Evolutionary conservation across 2,329 filamentous ascomycete species (phyloP).

Genomic region (Knoxdaviesia capensis): DNA sequence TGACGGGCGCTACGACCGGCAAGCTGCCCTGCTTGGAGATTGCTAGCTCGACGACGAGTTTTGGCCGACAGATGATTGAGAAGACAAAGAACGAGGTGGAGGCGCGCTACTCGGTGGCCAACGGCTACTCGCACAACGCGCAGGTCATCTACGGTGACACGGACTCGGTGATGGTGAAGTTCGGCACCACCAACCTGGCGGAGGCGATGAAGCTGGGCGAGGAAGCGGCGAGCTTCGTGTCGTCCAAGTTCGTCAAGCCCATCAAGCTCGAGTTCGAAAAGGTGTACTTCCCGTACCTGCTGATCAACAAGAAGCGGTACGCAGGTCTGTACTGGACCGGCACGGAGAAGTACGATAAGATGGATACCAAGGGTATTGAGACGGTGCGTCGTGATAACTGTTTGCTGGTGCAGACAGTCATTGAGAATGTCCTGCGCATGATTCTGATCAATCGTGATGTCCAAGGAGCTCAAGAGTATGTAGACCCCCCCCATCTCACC

Average conservation of each 20-base stretch:
- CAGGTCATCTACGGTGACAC: conserved; percentile 98
- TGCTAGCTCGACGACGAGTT: conserved; percentile 90
- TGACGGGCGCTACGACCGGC: conserved; percentile 88
- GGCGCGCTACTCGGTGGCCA: conserved; percentile 70
- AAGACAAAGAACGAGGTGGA: conserved; percentile 95
- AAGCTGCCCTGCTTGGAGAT: conserved; percentile 91
- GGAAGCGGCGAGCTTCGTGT: conserved; percentile 76
- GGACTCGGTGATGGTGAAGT: conserved; percentile 99
- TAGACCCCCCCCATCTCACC: conserved; percentile 7
- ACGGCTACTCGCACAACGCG: conserved; percentile 85
- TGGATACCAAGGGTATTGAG: conserved; percentile 99
- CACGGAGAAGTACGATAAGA: conserved; percentile 90
- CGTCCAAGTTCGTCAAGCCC: conserved; percentile 79
- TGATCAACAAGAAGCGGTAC: conserved; percentile 99
- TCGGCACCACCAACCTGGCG: conserved; percentile 68
- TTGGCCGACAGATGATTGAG: conserved; percentile 97
- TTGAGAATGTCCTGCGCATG: conserved; percentile 90
- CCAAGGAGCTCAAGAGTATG: conserved; percentile 80
- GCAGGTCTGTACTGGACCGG: conserved; percentile 97
- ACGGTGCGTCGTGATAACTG: conserved; percentile 96
- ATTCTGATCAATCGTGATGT: conserved; percentile 87
- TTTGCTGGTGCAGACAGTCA: conserved; percentile 83
- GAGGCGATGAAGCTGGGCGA: conserved; percentile 92
- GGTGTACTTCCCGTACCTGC: conserved; percentile 90
- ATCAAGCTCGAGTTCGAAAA: conserved; percentile 99